These are phyloP conservation scores for Lepiota brunneoincarnata DNA, from an alignment of 768 basidiomycete genomes.

Conservation along the genomic window DNA sequence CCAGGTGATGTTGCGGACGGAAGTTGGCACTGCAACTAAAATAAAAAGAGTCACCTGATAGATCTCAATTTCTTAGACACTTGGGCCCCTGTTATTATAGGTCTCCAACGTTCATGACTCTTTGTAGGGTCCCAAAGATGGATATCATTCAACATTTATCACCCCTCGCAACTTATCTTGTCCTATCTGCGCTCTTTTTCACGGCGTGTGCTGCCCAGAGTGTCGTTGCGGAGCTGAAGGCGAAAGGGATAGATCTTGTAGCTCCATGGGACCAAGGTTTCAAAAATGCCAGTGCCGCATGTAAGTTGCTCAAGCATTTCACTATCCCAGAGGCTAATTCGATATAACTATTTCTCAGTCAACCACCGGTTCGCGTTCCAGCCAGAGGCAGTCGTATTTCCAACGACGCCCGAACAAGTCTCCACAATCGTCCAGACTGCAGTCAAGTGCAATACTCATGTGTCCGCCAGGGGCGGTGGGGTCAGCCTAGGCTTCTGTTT, in stretches of 20 bases:
- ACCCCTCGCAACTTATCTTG: background rate
- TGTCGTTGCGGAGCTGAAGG: background rate
- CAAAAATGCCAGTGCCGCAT: constrained; percentile 21
- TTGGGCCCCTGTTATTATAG: too few relatives aligned
- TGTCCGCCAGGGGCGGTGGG: constrained; percentile 40
- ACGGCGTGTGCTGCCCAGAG: background rate
- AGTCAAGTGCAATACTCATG: constrained; percentile 22
- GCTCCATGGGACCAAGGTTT: constrained; percentile 20
- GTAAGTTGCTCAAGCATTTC: constrained; percentile 15
- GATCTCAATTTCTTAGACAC: too few relatives aligned
- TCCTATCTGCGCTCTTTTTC: background rate
- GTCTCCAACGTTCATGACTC: too few relatives aligned
- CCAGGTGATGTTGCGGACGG: too few relatives aligned
- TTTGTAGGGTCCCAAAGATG: background rate
- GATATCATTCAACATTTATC: background rate
- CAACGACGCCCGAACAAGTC: constrained; percentile 25
- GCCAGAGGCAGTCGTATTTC: constrained; percentile 29
- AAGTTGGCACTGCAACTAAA: too few relatives aligned
- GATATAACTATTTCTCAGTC: constrained; percentile 14
- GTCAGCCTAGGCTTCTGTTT: constrained; percentile 25
- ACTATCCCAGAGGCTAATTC: background rate
- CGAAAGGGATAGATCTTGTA: constrained; percentile 17
- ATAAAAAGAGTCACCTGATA: too few relatives aligned
- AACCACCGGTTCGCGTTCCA: constrained; percentile 27
- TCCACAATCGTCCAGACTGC: constrained; percentile 25